A percentile compares a stretch with the other conserved stretches of the same genome.
Evolutionary conservation across 2,329 filamentous ascomycete species (phyloP).

Genomic region (Juglanconis oblonga): DNA sequence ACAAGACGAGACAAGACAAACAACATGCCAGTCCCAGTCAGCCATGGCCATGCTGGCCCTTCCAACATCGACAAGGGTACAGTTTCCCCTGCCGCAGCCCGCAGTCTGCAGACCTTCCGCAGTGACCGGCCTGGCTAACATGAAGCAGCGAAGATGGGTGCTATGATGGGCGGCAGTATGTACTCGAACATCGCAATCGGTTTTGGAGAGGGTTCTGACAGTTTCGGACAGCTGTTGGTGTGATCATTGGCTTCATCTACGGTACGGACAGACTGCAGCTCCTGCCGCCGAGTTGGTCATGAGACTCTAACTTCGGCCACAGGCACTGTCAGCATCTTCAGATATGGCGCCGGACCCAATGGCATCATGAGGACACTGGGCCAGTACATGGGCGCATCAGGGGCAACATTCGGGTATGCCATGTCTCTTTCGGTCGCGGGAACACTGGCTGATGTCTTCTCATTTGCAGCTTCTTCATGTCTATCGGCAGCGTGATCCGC

Average conservation of each 20-base stretch:
- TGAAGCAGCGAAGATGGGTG: conserved; percentile 87
- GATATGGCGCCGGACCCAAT: conserved; percentile 89
- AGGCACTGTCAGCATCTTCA: conserved; percentile 93
- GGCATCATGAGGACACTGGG: conserved; percentile 92
- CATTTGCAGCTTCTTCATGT: conserved; percentile 83
- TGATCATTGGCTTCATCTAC: conserved; percentile 97
- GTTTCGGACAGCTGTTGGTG: conserved; percentile 70
- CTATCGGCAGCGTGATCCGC: conserved; percentile 93
- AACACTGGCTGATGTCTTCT: conserved; percentile 12
- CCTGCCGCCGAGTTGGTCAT: neutral
- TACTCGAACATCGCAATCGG: conserved; percentile 22
- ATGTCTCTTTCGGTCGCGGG: neutral
- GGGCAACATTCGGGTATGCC: conserved; percentile 86
- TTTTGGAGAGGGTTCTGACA: neutral
- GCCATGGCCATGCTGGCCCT: conserved; percentile 35
- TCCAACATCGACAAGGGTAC: conserved; percentile 56
- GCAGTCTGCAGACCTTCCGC: neutral
- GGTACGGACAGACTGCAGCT: conserved; percentile 52
- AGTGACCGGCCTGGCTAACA: conserved; percentile 26
- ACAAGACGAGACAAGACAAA: neutral
- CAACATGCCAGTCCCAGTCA: conserved; percentile 32
- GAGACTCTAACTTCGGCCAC: neutral
- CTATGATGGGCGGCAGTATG: conserved; percentile 97
- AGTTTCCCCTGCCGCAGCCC: conserved; percentile 12
- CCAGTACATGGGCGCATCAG: conserved; percentile 95